Conservation (phyloP, 1,284 basidiomycete genomes). For the Cutaneotrichosporon cavernicola region DNA sequence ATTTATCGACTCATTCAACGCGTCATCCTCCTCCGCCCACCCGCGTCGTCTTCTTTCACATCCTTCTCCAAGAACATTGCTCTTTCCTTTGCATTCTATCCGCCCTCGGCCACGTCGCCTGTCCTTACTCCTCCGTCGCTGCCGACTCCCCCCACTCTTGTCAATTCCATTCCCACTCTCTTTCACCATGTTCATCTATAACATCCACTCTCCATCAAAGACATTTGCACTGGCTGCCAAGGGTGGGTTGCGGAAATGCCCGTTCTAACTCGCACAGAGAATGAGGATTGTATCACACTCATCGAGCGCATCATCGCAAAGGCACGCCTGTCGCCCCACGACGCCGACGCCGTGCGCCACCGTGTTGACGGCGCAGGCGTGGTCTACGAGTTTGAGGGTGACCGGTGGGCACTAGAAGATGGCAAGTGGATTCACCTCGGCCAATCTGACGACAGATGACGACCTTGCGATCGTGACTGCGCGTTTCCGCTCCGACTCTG, state of each 20-base stretch:
- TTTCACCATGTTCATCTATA: constrained; percentile 45
- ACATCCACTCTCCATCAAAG: constrained; percentile 51
- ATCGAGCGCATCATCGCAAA: constrained; percentile 40
- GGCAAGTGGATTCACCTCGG: constrained; percentile 35
- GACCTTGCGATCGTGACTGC: constrained; percentile 52
- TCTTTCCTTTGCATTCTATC: not conserved
- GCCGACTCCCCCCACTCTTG: not conserved
- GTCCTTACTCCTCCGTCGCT: not conserved
- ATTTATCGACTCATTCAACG: not conserved
- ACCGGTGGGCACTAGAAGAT: constrained; percentile 50
- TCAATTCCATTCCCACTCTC: not conserved
- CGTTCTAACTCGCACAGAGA: constrained; percentile 27
- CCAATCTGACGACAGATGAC: constrained; percentile 42
- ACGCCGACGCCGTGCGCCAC: constrained; percentile 24
- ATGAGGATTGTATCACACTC: constrained; percentile 35
- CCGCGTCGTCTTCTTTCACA: not conserved
- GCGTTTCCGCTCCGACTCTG: constrained; percentile 41
- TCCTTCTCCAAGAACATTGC: not conserved
- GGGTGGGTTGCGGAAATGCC: constrained; percentile 10
- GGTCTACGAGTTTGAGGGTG: constrained; percentile 51
- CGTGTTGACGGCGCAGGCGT: constrained; percentile 40
- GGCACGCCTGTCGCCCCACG: constrained; percentile 27
- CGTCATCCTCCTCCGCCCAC: not conserved
- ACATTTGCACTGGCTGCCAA: constrained; percentile 26
- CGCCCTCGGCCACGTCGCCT: not conserved